Evolutionary conservation across 2,329 filamentous ascomycete genomes (phyloP), one percentile per base, ranked within the genome.

Genomic region (Aspergillus flavus): DNA sequence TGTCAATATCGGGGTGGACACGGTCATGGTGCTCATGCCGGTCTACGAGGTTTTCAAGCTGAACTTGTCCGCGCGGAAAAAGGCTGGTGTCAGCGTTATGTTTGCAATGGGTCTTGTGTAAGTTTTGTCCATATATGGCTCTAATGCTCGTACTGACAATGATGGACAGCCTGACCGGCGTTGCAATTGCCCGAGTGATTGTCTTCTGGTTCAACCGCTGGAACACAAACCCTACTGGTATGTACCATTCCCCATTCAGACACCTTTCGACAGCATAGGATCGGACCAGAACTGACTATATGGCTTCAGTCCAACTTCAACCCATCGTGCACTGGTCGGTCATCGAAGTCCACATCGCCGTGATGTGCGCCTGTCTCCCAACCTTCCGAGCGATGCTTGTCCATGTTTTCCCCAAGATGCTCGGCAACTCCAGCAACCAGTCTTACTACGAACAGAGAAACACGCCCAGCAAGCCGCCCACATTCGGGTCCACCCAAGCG

Each of bases 301-400:
- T 14, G 14, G 26, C 43, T 7, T 10, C 54, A 58, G 59, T 64
- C 6, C 66, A 70, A 34, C 57, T 73, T 30, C 68, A 71, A 30
- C 70, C 72, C 4, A 64, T 73, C 16, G 67, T 70, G 28, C 68
- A 71, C 61, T 74, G 72, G 72, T 72, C 71, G 6, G 66, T 73
- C 34, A 72, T 74, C 54, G 72, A 74, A 61, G 60, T 61, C 39
- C 69, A 72, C 32, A 72, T 74, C 46, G 66, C 71, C 16, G 59
- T 74, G n/a, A 57, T 73, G 50, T 72, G 69, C 36, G 71, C 72
- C 30, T 74, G 71, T 53, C 57, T 74, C 0, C 72, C 72, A 39
- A 66, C 72, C 21, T 65, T 65, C 50, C 63, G 72, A 32, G 71
- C 72, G 6, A 58, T 74, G 21, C 12, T 71, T 14, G 69, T 64